Base-by-base conservation (phyloP, 2,329 filamentous ascomycete genomes). In the Cercospora sojina region DNA sequence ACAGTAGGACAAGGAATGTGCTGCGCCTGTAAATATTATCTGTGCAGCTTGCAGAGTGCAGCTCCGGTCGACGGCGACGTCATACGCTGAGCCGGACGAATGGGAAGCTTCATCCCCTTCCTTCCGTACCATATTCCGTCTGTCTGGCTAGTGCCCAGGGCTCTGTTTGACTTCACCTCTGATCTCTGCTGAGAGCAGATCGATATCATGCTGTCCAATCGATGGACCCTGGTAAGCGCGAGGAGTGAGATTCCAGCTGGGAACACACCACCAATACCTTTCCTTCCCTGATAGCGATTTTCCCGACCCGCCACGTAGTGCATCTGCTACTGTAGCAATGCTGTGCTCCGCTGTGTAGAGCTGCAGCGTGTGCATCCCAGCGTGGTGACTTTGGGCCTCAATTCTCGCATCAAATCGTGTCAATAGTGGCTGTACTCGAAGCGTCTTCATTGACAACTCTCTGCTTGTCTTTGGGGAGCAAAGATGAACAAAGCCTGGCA, bases 181-280 rank as follows among this genome's bases (percentile, higher is more conserved):
- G 20, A 25, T 53, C 20, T 27, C 20, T 16, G 25, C 23, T 25
- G 13, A 23, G 25, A n/a, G 47, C 25, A 53, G 47, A 53, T 53
- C 47, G 47, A 53, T 53, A 53, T 53, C 47, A 27, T 53, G 47
- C 47, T 53, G 47, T 53, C 47, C 47, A 53, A 53, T 53, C 47
- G 23, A 53, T 53, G 23, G 47, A 53, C 47, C 47, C 47, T 53
- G 23, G 23, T 29, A 13, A n/a, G 16, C 20, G 23, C 16, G 20
- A 53, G 20, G 20, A 13, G 23, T 25, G 47, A 53, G 23, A 53
- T 53, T 53, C 7, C 23, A 27, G 47, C 47, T 53, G 23, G 47
- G 47, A n/a, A 51, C 47, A 51, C 16, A 27, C 47, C 47, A 53
- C 23, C 23, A 53, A 23, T n/a, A 53, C 23, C 47, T 25, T 53